phyloP scores from a whole-genome alignment of 495 filamentous ascomycete species.

The Cercophora scortea region DNA sequence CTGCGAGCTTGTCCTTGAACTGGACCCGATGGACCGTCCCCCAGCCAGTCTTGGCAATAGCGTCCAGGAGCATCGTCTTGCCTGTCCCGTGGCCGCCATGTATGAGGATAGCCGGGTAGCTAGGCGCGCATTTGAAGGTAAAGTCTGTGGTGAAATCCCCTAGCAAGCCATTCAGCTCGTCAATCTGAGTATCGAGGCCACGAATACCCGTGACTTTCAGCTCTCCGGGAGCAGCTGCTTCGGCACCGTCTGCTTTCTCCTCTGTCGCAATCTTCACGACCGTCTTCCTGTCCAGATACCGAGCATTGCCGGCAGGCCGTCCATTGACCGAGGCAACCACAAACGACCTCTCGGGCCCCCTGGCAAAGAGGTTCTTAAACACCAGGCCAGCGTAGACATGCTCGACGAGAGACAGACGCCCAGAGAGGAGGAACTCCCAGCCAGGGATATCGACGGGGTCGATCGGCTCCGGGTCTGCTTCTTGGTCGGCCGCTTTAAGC shows the following conservation, averaged over 20 bases:
- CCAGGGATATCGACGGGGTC: constrained; percentile 10
- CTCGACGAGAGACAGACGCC: constrained; percentile 32
- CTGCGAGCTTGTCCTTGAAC: constrained; percentile 44
- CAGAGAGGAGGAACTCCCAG: constrained; percentile 24
- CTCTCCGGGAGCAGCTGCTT: constrained; percentile 17
- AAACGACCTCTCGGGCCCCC: constrained; percentile 40
- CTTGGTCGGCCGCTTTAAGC: neutral
- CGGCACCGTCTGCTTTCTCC: neutral
- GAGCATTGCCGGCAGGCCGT: constrained; percentile 25
- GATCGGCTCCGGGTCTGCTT: constrained; percentile 4
- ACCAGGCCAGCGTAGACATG: constrained; percentile 40
- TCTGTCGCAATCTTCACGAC: constrained; percentile 23
- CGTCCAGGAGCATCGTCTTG: constrained; percentile 62
- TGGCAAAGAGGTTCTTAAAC: constrained; percentile 37
- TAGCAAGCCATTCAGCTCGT: constrained; percentile 60
- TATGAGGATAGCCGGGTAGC: constrained; percentile 56
- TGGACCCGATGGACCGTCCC: constrained; percentile 55
- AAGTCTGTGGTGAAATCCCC: constrained; percentile 40
- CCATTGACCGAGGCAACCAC: constrained; percentile 39
- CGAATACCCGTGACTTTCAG: constrained; percentile 45
- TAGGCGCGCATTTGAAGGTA: constrained; percentile 22
- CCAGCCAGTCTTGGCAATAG: constrained; percentile 62
- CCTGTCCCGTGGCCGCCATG: constrained; percentile 80
- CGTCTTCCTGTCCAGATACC: constrained; percentile 29
- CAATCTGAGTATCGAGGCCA: constrained; percentile 55